Evolutionary conservation across 192 early-diverging fungal genomes (phyloP).

Genomic region (Diversispora epigaea): DNA sequence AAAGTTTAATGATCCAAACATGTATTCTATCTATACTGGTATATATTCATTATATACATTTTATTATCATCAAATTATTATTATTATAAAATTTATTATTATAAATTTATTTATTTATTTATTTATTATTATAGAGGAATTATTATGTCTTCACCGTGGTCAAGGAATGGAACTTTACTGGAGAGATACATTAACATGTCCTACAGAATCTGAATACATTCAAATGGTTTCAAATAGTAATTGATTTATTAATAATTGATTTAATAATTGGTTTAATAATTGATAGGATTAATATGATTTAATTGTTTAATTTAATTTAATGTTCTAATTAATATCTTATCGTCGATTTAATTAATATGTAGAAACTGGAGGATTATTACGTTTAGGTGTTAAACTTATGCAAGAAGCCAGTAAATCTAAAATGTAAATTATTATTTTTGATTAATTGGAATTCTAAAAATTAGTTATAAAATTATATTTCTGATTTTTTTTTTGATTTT

Average conservation of each 20-base stretch:
- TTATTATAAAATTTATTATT: neutral
- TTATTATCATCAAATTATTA: no score
- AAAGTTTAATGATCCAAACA: slow-evolving; percentile 62
- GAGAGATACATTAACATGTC: slow-evolving; percentile 88
- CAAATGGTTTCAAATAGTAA: slow-evolving; percentile 94
- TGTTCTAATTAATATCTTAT: neutral
- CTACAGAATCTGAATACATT: slow-evolving; percentile 89
- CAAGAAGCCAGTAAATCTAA: slow-evolving; percentile 60
- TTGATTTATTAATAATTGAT: neutral
- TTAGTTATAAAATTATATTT: neutral
- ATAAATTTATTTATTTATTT: slow-evolving; percentile 5
- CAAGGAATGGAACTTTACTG: slow-evolving; percentile 99
- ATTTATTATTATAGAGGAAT: slow-evolving; percentile 59
- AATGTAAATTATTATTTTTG: slow-evolving; percentile 27
- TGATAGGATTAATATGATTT: neutral
- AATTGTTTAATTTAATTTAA: neutral
- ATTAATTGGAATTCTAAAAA: neutral
- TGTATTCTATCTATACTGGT: slow-evolving; percentile 81
- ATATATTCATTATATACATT: neutral
- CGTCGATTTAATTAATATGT: neutral
- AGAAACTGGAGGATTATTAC: slow-evolving; percentile 96
- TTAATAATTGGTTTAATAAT: neutral
- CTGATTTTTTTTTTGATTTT: neutral
- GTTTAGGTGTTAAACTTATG: slow-evolving; percentile 94
- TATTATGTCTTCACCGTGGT: slow-evolving; percentile 88